Base-by-base conservation (phyloP, 345 rosid genomes). In the Populus nigra region DNA sequence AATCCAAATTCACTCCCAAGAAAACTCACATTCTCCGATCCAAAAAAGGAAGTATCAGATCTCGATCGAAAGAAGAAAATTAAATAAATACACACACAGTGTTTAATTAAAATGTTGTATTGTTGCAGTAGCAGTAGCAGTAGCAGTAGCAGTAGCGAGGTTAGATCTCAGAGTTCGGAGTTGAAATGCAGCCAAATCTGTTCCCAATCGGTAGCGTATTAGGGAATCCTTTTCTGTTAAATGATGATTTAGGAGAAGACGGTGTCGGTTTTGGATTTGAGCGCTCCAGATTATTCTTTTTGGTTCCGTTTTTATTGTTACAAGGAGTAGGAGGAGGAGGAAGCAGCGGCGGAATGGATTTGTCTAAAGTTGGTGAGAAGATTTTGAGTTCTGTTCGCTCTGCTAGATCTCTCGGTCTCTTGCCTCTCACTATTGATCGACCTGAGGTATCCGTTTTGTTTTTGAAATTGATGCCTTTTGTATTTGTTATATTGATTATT, bases 331-430 rank as follows among this genome's bases (percentile, higher is more conserved):
- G 87, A 57, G 88, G 90, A 88, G 96, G 92, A 65, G 69, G 15
- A 35, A 85, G 86, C 63, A 86, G 88, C 35, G 88, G 88, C 59
- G 90, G 89, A 45, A 96, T 93, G 99, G 98, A 93, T 90, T 88
- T 96, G 62, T 92, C 99, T 29, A 96, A 89, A 73, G 92, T 96
- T 22, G 94, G 99, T 38, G 99, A 93, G 84, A 96, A 89, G 81
- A 83, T 96, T 74, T 87, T 96, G 38, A 96, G 96, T 81, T 96
- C 99, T 72, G 98, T 96, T 12, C 90, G 92, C 74, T 96, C 98
- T 31, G 99, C 97, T n/a, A 84, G 90, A 79, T 92, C 97, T 12
- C 92, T 96, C 71, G 98, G 96, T 38, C 91, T 93, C 69, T 81
- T 96, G 83, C 99, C 96, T 77, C 81, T 90, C 35, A 67, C 83